Percentiles rank a stretch among this genome's conserved stretches.
These are phyloP conservation scores for Poa pratensis DNA, from an alignment of 176 grass and related monocot species.

Conservation along the genomic window DNA sequence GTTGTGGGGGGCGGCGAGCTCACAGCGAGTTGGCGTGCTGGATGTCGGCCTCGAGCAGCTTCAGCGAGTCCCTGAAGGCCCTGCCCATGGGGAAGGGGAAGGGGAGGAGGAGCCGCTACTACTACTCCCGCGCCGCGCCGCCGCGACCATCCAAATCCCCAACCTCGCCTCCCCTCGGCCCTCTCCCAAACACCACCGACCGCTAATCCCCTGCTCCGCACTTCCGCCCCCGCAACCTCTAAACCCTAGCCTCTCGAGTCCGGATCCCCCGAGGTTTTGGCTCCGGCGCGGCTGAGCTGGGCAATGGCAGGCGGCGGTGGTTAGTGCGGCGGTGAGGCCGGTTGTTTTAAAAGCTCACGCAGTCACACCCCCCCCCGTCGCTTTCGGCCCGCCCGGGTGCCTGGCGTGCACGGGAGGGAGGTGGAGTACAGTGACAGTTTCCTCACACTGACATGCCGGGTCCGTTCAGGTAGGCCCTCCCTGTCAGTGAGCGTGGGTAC, in stretches of 20 bases:
- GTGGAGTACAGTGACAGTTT: background rate
- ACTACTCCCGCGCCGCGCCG: conserved; percentile 11
- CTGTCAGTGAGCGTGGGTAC: background rate
- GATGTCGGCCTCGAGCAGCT: conserved; percentile 93
- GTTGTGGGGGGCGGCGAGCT: background rate
- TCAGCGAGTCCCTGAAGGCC: conserved; percentile 89
- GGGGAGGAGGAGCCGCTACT: background rate
- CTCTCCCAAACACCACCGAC: background rate
- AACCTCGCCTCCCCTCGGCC: background rate
- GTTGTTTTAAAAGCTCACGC: conserved; percentile 46
- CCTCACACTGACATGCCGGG: background rate
- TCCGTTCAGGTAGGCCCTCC: rapidly evolving
- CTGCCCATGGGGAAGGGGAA: conserved; percentile 48
- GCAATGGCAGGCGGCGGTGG: conserved; percentile 16
- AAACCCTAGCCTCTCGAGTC: conserved; percentile 42
- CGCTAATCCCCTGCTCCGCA: no score
- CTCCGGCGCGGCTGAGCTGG: conserved; percentile 38
- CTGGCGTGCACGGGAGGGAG: conserved; percentile 51
- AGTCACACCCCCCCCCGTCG: background rate
- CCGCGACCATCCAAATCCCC: conserved; percentile 47
- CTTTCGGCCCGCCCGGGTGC: conserved; percentile 36
- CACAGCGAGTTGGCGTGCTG: conserved; percentile 93
- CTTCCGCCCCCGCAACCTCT: no score
- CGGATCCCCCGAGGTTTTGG: background rate
- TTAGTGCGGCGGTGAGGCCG: conserved; percentile 44